phyloP scores from a whole-genome alignment of 305 asterid genomes.

The Fraxinus baroniana region DNA sequence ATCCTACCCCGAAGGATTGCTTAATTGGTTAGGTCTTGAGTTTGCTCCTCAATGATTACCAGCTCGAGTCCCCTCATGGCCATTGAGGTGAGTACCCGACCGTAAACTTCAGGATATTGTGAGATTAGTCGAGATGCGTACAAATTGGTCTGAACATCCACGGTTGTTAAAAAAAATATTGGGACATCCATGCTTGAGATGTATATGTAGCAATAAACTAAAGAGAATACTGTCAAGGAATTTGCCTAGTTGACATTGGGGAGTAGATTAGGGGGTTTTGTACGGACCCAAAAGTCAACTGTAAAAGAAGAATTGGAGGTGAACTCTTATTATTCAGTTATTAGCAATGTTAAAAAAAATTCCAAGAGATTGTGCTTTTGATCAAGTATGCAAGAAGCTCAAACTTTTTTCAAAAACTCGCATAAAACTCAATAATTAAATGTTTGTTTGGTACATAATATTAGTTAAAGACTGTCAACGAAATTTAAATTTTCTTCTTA shows the following conservation, averaged over 20 bases:
- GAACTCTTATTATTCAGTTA: not conserved
- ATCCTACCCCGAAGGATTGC: not conserved
- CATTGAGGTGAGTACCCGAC: no score
- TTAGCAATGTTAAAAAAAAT: not conserved
- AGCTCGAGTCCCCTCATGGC: no score
- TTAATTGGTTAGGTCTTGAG: no score
- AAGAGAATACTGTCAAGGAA: not conserved
- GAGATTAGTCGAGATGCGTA: no score
- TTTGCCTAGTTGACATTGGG: not conserved
- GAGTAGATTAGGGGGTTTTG: not conserved
- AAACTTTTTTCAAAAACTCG: not conserved
- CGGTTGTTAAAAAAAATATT: not conserved
- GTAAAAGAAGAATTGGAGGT: not conserved
- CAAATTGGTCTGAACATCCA: no score
- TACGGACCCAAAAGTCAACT: not conserved
- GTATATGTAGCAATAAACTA: not conserved
- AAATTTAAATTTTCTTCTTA: not conserved
- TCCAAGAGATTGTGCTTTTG: not conserved
- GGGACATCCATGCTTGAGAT: not conserved
- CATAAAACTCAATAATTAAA: not conserved
- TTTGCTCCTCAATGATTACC: no score
- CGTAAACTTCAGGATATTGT: no score
- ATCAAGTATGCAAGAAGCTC: not conserved
- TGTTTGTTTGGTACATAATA: not conserved
- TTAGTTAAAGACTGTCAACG: not conserved